Base-by-base conservation (phyloP, 2,329 filamentous ascomycete genomes). In the Alternaria rosae region DNA sequence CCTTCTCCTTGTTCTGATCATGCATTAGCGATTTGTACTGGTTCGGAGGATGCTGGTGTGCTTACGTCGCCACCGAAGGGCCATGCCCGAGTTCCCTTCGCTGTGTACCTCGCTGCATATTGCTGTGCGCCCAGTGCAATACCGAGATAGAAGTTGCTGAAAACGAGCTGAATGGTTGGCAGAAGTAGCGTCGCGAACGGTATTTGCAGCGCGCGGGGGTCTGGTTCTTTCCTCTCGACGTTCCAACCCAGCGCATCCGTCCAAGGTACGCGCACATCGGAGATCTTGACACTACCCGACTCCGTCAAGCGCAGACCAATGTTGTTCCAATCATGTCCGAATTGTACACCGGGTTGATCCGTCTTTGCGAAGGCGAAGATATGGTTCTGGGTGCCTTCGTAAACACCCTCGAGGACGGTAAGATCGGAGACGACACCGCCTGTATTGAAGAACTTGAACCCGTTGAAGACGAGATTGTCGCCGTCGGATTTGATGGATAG, bases 381-480 rank as follows among this genome's bases (percentile, higher is more conserved):
- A 69, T 90, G 88, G 55, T 88, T 81, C 5, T 83, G 81, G 0
- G 87, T 88, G 17, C 82, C 85, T 6, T 86, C 83, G n/a, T 85
- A 79, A 1, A 87, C 85, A 20, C 89, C 88, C 68, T 91, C 88
- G 0, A 91, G 82, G 0, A 91, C 87, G 0, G 88, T 90, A 20
- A 91, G 77, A 61, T 91, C 88, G 0, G 87, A 89, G 3, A 91
- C 82, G 0, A 89, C 88, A 25, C 88, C 88, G 0, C 89, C 89
- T 0, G 88, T 91, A 70, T 88, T 91, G 81, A 91, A 91, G 76
- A 86, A 82, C 75, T 91, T 91, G 76, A 82, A 83, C 1, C 88
- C 88, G 60, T 86, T 85, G 75, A 89, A 90, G 3, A 88, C 73
- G 13, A 90, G 74, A 3, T 83, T 78, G 5, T 87, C 84, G 1